Evolutionary conservation across 148 eudicot species (phyloP), one percentile per base, ranked within the genome.

Genomic region (Agrostemma githago): DNA sequence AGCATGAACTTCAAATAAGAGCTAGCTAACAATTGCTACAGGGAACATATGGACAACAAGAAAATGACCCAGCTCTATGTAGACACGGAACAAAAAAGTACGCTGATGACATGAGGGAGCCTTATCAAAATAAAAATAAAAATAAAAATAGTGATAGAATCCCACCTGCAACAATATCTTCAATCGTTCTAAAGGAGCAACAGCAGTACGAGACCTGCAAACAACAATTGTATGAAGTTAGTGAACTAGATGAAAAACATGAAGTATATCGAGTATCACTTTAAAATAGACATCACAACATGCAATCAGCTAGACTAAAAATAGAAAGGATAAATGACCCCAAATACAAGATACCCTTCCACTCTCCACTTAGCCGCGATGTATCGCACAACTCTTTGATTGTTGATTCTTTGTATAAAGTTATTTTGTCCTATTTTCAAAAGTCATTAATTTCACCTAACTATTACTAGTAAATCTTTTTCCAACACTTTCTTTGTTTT

Each of bases 171-270:
- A 86, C 82, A 93, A 58, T 70, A 93, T 93, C 81, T 93, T 93
- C 82, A 90, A 62, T 57, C 96, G 82, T 80, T 90, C 96, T 53
- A 88, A 71, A 19, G 96, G 98, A 83, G 98, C 96, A 78, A 93
- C 98, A 54, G 98, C 96, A 61, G 96, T 90, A 3, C 98, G 90
- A 60, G 96, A 93, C 77, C 98, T 93, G 86, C 60, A 76, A 71
- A 60, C 71, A 73, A 62, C n/a, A n/a, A n/a, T 57, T 57, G 4
- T 10, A 19, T 58, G 8, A 78, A 42, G 54, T 48, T 6, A 48
- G 61, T 10, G 37, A 20, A 40, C 46, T 62, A 61, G 40, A 54
- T 17, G 41, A 59, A 20, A 73, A 38, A 41, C 69, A 62, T 26
- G 6, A 59, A 17, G 14, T 58, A 5, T 6, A 56, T 3, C 48